Evolutionary conservation across 441 rosid genomes (phyloP), one percentile per base, ranked within the genome.

Genomic region (Lepidium campestre): DNA sequence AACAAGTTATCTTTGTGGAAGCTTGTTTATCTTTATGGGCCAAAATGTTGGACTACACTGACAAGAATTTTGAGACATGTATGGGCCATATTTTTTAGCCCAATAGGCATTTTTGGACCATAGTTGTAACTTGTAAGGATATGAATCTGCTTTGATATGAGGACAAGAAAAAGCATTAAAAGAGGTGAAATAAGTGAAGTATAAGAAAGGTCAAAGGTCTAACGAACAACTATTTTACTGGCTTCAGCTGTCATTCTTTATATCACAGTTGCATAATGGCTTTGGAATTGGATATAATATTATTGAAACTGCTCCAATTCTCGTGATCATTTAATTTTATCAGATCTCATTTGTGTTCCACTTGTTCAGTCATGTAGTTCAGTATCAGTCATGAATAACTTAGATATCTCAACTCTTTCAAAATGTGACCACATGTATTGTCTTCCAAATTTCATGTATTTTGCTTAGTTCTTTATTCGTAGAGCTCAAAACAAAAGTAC

Each of bases 191-290:
- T 62, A 53, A 61, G 4, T 69, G 55, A 69, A 48, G 35, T 54
- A 47, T 2, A 20, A 29, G 44, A 32, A 52, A 60, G 31, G 45
- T 53, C 60, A 32, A 52, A 60, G 31, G 45, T 53, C 60, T 53
- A 60, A 41, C 46, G 55, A 61, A 61, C 62, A 60, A 18, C 56
- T 42, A 44, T 44, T 62, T 58, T 23, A 62, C 74, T 53, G 56
- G 68, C 23, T 70, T 70, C 41, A 53, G 68, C 63, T 70, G 74
- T 70, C 74, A 70, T 46, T 45, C 48, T 70, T 45, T 42, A 61
- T 32, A 29, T 23, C 31, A 46, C 55, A 46, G 62, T 34, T 52
- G 29, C 37, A 62, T 40, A 42, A 6, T 58, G 31, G 42, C 40
- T 27, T 7, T 29, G 9, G 34, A 29, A 29, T 29, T 42, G 22